Conservation (phyloP, 768 basidiomycete species). For the Trametes maxima region DNA sequence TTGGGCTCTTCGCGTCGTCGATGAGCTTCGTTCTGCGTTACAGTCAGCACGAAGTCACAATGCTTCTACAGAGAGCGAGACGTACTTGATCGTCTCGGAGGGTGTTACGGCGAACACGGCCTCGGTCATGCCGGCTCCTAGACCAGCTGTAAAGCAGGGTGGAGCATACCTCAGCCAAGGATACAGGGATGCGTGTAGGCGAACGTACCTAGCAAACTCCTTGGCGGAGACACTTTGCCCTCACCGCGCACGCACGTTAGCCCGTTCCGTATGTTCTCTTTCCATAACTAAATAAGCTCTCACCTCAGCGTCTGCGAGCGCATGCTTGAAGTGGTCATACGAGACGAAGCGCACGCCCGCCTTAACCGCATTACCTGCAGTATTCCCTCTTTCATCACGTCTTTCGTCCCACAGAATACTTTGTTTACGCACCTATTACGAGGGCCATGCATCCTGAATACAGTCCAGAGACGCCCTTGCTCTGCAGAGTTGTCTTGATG, state of each 20-base stretch:
- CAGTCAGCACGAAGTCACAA: background rate
- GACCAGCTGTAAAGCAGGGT: constrained; percentile 51
- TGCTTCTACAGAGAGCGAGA: background rate
- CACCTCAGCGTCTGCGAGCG: constrained; percentile 84
- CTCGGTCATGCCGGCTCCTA: constrained; percentile 90
- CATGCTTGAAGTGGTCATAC: constrained; percentile 89
- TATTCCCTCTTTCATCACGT: no score
- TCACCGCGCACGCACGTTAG: constrained; percentile 35
- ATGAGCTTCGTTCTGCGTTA: constrained; percentile 88
- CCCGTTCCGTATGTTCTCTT: no score
- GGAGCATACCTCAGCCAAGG: background rate
- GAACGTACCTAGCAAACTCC: constrained; percentile 72
- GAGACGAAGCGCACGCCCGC: constrained; percentile 95
- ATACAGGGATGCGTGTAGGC: background rate
- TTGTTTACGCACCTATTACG: constrained; percentile 53
- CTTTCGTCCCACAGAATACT: background rate
- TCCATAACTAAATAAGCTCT: constrained; percentile 30
- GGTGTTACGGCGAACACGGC: constrained; percentile 95
- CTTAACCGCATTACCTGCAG: constrained; percentile 78
- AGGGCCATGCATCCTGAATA: constrained; percentile 93
- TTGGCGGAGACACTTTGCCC: constrained; percentile 89
- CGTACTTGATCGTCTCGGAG: constrained; percentile 95
- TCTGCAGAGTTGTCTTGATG: constrained; percentile 68
- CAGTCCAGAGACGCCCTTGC: constrained; percentile 80
- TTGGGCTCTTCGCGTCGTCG: constrained; percentile 85